Evolutionary conservation across 2,329 filamentous ascomycete species (phyloP).

Genomic region (Monilinia fructigena): DNA sequence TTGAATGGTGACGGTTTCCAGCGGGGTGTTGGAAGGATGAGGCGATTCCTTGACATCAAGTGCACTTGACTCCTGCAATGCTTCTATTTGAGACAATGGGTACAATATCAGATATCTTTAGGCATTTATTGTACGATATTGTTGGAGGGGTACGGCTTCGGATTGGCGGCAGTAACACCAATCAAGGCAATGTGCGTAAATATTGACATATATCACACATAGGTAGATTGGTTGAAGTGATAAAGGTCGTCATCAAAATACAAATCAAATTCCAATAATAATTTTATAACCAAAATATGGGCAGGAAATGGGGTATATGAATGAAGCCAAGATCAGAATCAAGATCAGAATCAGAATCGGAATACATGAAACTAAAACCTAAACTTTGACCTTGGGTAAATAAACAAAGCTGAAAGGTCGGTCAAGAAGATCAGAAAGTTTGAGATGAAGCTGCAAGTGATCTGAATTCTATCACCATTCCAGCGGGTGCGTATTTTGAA

Average conservation of each 20-base stretch:
- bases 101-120: not conserved
- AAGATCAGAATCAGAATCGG: not conserved
- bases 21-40: not conserved
- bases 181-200: constrained; percentile 5
- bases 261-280: not conserved
- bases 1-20: not conserved
- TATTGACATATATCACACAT: constrained; percentile 11
- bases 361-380: constrained; percentile 4
- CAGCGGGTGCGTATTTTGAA: constrained; percentile 10
- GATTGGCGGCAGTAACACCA: constrained; percentile 17
- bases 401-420: constrained; percentile 7
- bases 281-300: not conserved
- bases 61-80: constrained; percentile 5
- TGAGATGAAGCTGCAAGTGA: constrained; percentile 16
- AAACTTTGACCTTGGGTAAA: not conserved
- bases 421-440: not conserved
- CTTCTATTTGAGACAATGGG: constrained; percentile 15
- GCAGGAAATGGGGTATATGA: constrained; percentile 5
- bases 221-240: not conserved
- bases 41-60: not conserved
- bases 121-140: constrained; percentile 18
- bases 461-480: constrained; percentile 19
- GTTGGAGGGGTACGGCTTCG: constrained; percentile 19
- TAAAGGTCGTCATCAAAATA: not conserved
- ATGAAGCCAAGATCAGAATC: not conserved